Percentiles rank a stretch among this genome's conserved stretches.
These are phyloP conservation scores for Candida odintsovae DNA, from an alignment of 805 yeast genomes.

Conservation along the genomic window DNA sequence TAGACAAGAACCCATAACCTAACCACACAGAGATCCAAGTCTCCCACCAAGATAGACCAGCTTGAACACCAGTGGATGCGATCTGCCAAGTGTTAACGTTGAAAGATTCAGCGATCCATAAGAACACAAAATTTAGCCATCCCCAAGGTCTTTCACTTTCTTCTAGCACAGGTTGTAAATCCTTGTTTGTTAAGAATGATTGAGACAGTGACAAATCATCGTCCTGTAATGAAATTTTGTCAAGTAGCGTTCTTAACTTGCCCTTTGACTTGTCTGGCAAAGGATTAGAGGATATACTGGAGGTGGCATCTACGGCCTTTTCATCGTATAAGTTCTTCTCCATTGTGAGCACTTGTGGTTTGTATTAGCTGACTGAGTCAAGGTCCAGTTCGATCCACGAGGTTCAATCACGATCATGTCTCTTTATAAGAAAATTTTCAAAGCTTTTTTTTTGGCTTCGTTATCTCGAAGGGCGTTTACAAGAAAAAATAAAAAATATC, in stretches of 20 bases:
- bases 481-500: too few species aligned
- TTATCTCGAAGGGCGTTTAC: neutral
- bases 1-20: conserved; percentile 68
- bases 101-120: conserved; percentile 89
- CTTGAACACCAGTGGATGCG: conserved; percentile 76
- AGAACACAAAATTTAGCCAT: conserved; percentile 73
- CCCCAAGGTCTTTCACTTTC: conserved; percentile 75
- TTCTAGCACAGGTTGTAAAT: conserved; percentile 70
- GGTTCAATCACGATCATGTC: neutral
- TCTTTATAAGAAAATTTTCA: neutral
- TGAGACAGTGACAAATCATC: conserved; percentile 45
- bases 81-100: conserved; percentile 90
- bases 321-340: neutral
- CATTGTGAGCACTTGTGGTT: neutral
- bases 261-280: neutral
- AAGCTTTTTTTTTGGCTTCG: neutral
- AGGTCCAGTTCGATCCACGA: neutral
- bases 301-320: neutral
- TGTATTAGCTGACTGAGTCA: neutral
- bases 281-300: neutral
- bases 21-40: conserved; percentile 87
- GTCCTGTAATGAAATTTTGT: conserved; percentile 17
- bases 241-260: conserved; percentile 4
- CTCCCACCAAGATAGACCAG: conserved; percentile 87
- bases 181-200: conserved; percentile 66